phyloP scores from a whole-genome alignment of 805 yeast genomes.

The Pichia exigua region DNA sequence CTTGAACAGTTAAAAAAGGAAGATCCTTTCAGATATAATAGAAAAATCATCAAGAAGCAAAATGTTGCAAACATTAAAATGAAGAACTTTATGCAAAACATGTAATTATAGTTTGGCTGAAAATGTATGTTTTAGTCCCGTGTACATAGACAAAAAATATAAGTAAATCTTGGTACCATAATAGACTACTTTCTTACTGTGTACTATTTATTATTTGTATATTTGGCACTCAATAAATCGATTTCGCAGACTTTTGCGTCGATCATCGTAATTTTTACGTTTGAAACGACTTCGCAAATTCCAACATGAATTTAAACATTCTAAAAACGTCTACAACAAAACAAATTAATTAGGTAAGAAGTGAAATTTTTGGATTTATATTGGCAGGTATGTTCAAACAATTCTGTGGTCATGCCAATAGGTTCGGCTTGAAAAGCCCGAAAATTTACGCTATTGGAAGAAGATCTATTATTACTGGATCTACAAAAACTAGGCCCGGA shows the following conservation, averaged over 20 bases:
- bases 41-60: conserved; percentile 58
- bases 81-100: conserved; percentile 61
- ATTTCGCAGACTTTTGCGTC: background rate
- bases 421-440: background rate
- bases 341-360: too few relatives aligned
- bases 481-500: conserved; percentile 5
- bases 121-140: background rate
- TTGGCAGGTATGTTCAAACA: background rate
- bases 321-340: background rate
- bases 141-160: background rate
- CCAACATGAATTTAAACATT: background rate
- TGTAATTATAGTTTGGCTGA: background rate
- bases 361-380: too few relatives aligned
- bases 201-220: background rate
- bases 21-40: conserved; percentile 59
- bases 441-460: background rate
- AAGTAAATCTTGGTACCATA: background rate
- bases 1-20: conserved; percentile 42
- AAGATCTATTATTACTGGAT: conserved; percentile 5
- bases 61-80: conserved; percentile 67
- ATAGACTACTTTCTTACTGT: background rate
- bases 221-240: background rate
- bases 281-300: background rate
- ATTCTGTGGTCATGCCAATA: background rate
- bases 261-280: background rate